Conservation (phyloP, 2,329 filamentous ascomycete genomes). For the Colletotrichum acutatum region DNA sequence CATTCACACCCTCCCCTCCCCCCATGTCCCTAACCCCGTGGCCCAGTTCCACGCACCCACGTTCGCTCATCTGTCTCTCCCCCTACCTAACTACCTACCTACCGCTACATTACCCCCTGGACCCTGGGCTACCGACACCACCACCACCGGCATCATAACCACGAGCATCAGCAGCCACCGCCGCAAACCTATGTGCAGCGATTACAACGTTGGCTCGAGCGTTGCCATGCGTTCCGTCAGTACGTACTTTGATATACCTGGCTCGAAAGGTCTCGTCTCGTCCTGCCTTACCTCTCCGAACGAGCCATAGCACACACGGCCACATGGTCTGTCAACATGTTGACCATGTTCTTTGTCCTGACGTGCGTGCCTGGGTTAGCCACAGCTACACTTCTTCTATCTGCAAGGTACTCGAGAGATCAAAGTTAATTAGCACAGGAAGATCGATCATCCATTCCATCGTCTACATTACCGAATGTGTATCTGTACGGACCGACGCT, state of each 20-base stretch:
- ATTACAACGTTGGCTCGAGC: slow-evolving; percentile 21
- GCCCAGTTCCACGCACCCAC: slow-evolving; percentile 23
- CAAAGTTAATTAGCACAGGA: not conserved
- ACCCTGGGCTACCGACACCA: slow-evolving; percentile 17
- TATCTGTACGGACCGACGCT: not conserved
- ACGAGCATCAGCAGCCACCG: slow-evolving; percentile 1
- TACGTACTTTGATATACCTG: slow-evolving; percentile 3
- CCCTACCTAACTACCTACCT: not conserved
- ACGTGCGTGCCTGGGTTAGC: not conserved
- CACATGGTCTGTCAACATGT: not conserved
- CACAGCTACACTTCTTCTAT: not conserved
- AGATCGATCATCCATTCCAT: not conserved
- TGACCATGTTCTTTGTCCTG: not conserved
- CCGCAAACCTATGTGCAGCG: not conserved
- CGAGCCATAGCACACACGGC: not conserved
- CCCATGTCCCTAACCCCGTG: slow-evolving; percentile 11
- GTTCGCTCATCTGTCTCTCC: slow-evolving; percentile 19
- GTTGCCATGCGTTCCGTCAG: slow-evolving; percentile 4
- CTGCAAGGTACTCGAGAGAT: not conserved
- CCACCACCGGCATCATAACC: slow-evolving; percentile 10
- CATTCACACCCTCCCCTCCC: slow-evolving; percentile 17
- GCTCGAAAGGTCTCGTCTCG: not conserved
- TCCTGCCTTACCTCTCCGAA: not conserved
- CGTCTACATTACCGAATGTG: not conserved
- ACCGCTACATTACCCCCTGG: not conserved